phyloP scores from a whole-genome alignment of 1,284 basidiomycete genomes.

The Ceratobasidium sp. region DNA sequence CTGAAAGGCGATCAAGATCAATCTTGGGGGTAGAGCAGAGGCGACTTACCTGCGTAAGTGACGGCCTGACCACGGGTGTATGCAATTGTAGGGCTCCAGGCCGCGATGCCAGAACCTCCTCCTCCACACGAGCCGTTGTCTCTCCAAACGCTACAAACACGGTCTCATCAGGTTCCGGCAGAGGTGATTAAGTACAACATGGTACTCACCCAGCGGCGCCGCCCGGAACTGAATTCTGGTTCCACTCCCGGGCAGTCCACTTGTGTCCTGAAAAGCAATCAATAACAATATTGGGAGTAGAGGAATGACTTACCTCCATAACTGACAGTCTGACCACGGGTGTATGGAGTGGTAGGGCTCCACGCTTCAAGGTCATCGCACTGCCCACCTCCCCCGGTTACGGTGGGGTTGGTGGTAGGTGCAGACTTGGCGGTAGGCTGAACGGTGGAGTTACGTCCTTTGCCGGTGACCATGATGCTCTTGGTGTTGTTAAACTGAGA shows the following conservation, averaged over 20 bases:
- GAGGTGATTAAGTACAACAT: neutral
- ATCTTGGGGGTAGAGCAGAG: no score
- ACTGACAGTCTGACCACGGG: constrained; percentile 45
- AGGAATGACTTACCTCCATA: constrained; percentile 41
- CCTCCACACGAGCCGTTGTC: constrained; percentile 41
- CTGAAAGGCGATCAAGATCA: neutral
- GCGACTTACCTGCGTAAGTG: constrained; percentile 43
- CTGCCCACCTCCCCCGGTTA: constrained; percentile 43
- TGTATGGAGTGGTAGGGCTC: constrained; percentile 43
- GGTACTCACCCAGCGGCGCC: constrained; percentile 14
- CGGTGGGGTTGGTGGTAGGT: constrained; percentile 34
- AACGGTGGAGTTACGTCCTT: neutral
- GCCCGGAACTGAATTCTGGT: constrained; percentile 46
- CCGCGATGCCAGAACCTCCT: constrained; percentile 36
- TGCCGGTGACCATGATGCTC: constrained; percentile 49
- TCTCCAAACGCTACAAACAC: constrained; percentile 24
- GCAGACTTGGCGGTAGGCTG: constrained; percentile 14
- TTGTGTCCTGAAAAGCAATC: constrained; percentile 1
- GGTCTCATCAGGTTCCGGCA: neutral
- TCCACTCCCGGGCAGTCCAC: constrained; percentile 46
- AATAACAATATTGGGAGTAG: no score
- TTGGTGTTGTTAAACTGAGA: constrained; percentile 57
- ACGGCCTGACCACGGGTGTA: constrained; percentile 47
- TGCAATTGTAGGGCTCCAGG: constrained; percentile 42
- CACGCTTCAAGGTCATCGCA: constrained; percentile 45